A percentile compares a stretch with the other conserved stretches of the same genome.
These are phyloP conservation scores for Nepenthes alata DNA, from an alignment of 179 eudicot genomes.

Conservation along the genomic window DNA sequence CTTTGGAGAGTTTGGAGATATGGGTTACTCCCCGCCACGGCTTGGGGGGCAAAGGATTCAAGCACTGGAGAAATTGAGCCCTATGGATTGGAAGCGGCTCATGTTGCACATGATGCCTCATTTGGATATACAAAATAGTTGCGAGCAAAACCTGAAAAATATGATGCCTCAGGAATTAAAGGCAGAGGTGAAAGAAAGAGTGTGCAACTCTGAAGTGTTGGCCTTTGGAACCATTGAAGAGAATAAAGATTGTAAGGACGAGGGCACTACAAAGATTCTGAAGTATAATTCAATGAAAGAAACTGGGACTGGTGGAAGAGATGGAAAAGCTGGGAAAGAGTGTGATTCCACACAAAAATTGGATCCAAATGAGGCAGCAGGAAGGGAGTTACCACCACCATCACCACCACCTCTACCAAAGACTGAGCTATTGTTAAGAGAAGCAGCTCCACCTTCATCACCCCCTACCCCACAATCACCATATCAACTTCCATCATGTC, in stretches of 20 bases:
- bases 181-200: conserved; percentile 9
- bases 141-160: conserved; percentile 10
- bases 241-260: conserved; percentile 10
- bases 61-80: conserved; percentile 57
- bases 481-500: too few species aligned
- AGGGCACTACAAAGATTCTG: conserved; percentile 1
- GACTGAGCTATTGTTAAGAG: conserved; percentile 8
- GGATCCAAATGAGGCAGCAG: conserved; percentile 9
- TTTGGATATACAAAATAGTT: conserved; percentile 17
- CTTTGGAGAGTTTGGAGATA: conserved; percentile 16
- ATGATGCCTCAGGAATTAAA: conserved; percentile 11
- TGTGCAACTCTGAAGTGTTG: conserved; percentile 7
- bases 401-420: conserved; percentile 7
- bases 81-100: conserved; percentile 71
- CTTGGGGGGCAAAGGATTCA: conserved; percentile 59
- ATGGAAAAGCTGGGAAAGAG: conserved; percentile 5
- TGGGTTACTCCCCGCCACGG: conserved; percentile 39
- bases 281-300: background rate
- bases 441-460: conserved; percentile 17
- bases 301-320: conserved; percentile 1
- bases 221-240: conserved; percentile 1
- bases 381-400: conserved; percentile 1
- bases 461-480: conserved; percentile 7
- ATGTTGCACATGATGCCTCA: conserved; percentile 63
- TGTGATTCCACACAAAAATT: conserved; percentile 11